phyloP scores from a whole-genome alignment of 208 protist species.

The Leishmania braziliensis region DNA sequence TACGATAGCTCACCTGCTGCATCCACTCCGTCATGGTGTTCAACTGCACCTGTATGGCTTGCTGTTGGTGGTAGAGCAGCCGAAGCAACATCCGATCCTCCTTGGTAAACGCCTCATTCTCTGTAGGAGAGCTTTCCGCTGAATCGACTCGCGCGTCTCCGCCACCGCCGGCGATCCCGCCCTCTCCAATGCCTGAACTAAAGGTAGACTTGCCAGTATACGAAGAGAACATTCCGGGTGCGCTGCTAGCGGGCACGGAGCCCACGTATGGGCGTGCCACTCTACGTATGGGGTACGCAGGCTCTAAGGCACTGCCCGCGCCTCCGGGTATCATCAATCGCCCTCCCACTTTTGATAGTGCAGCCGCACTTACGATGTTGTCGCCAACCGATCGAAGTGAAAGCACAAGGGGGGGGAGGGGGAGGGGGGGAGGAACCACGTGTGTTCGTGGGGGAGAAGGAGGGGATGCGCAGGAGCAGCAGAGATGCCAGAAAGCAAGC shows the following conservation, averaged over 20 bases:
- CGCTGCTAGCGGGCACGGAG: slow-evolving; percentile 2
- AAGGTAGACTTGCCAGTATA: slow-evolving; percentile 1
- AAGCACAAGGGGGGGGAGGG: not conserved
- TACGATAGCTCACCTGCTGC: slow-evolving; percentile 58
- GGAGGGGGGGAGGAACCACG: not conserved
- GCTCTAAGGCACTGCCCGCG: slow-evolving; percentile 6
- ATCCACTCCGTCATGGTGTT: slow-evolving; percentile 73
- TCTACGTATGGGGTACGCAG: not conserved
- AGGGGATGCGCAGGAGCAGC: not conserved
- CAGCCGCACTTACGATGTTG: not conserved
- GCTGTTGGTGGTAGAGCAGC: slow-evolving; percentile 84
- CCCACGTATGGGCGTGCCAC: slow-evolving; percentile 19
- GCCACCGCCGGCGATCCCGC: not conserved
- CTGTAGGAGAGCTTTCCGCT: not conserved
- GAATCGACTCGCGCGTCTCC: not conserved
- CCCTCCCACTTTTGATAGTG: not conserved
- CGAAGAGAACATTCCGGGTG: slow-evolving; percentile 1
- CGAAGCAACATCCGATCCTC: slow-evolving; percentile 80
- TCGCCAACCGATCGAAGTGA: not conserved
- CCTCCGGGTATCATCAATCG: slow-evolving; percentile 17
- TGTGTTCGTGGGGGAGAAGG: not conserved
- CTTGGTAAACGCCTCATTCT: slow-evolving; percentile 42
- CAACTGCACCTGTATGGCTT: slow-evolving; percentile 81
- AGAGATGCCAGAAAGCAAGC: not conserved
- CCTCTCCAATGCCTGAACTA: not conserved